phyloP scores from a whole-genome alignment of 2,329 filamentous ascomycete species.

The Calonectria hongkongensis region DNA sequence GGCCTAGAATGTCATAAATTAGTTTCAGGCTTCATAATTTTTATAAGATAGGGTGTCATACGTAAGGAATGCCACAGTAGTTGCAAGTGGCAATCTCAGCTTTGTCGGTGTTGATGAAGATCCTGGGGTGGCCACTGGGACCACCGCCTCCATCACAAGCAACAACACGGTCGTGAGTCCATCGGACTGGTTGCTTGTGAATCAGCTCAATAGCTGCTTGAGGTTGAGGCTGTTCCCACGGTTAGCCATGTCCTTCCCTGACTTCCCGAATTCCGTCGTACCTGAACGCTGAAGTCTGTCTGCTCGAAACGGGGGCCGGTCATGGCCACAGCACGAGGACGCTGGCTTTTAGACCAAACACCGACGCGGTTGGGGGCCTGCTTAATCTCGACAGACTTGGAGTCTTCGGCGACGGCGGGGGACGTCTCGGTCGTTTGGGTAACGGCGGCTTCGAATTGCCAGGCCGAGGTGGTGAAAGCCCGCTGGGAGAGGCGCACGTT shows the following conservation, averaged over 20 bases:
- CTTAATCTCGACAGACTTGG: constrained; percentile 69
- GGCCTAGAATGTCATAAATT: constrained; percentile 74
- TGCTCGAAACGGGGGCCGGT: constrained; percentile 96
- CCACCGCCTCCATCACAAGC: constrained; percentile 95
- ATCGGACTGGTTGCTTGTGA: constrained; percentile 95
- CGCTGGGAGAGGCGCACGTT: constrained; percentile 66
- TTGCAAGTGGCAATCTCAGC: constrained; percentile 92
- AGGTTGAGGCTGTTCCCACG: constrained; percentile 82
- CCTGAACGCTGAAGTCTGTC: constrained; percentile 94
- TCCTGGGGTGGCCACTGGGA: constrained; percentile 89
- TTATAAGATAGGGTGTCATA: constrained; percentile 70
- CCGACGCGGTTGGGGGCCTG: constrained; percentile 91
- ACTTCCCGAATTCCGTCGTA: constrained; percentile 65
- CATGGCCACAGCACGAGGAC: constrained; percentile 89
- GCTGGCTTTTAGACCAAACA: constrained; percentile 92
- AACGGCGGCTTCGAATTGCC: constrained; percentile 67
- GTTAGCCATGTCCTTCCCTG: constrained; percentile 46
- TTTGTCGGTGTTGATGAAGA: constrained; percentile 99
- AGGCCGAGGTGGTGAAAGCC: constrained; percentile 69
- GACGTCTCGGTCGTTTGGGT: constrained; percentile 64
- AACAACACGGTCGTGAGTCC: constrained; percentile 88
- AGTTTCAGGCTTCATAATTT: constrained; percentile 24
- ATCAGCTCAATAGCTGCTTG: constrained; percentile 95
- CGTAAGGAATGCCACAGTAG: constrained; percentile 96
- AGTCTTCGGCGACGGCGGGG: constrained; percentile 66